phyloP scores from a whole-genome alignment of 768 basidiomycete species.

The Sutorius australiensis region DNA sequence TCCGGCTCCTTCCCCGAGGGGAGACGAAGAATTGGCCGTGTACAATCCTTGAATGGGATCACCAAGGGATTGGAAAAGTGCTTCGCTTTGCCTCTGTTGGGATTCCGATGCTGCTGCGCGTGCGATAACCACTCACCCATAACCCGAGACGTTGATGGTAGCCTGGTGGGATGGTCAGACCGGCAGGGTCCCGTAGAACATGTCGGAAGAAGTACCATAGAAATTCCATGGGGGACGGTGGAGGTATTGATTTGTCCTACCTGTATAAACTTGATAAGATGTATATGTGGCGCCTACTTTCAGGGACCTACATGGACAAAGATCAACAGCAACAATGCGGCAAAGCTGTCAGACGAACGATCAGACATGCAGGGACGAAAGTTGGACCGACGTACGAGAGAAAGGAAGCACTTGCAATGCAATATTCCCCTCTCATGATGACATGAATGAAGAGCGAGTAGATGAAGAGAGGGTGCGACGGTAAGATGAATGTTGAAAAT shows the following conservation, averaged over 20 bases:
- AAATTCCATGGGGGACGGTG: constrained; percentile 62
- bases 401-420: constrained; percentile 66
- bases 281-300: constrained; percentile 9
- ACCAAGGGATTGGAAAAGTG: constrained; percentile 44
- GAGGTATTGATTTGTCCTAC: constrained; percentile 82
- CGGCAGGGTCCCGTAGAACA: neutral
- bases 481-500: constrained; percentile 18
- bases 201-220: constrained; percentile 52
- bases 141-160: constrained; percentile 64
- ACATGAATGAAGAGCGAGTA: constrained; percentile 19
- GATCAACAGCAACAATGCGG: constrained; percentile 58
- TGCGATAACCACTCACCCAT: constrained; percentile 48
- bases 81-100: constrained; percentile 37
- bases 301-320: constrained; percentile 67
- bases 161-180: constrained; percentile 42
- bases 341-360: constrained; percentile 14
- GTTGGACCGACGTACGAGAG: constrained; percentile 53
- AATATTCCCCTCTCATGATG: constrained; percentile 70
- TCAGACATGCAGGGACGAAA: constrained; percentile 12
- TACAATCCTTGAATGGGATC: constrained; percentile 65
- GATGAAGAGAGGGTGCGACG: constrained; percentile 15
- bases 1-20: constrained; percentile 54
- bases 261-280: constrained; percentile 38
- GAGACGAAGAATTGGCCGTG: constrained; percentile 59
- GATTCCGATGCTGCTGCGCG: neutral